These are phyloP conservation scores for Nicotiana noctiflora DNA, from an alignment of 257 asterid genomes.

Conservation along the genomic window DNA sequence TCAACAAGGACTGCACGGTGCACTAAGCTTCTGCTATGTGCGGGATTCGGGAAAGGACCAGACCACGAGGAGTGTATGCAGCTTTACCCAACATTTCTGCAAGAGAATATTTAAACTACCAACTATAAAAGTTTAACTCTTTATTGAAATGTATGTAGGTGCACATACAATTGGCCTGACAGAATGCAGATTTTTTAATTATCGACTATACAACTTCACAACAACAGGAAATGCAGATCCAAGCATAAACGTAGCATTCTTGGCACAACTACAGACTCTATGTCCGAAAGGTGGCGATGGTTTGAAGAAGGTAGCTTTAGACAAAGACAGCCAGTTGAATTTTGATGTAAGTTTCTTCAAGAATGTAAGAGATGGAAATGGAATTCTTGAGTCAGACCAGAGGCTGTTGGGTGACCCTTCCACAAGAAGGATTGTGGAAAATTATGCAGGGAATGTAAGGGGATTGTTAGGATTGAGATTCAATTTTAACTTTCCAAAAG, in stretches of 20 bases:
- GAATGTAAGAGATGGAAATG: conserved; percentile 56
- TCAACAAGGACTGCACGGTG: too few species aligned
- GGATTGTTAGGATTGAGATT: conserved; percentile 61
- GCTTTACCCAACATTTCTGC: too few species aligned
- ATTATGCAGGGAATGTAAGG: conserved; percentile 49
- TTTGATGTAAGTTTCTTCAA: conserved; percentile 64
- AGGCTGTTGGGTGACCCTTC: conserved; percentile 54
- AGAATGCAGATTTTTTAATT: conserved; percentile 40
- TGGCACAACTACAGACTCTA: conserved; percentile 31
- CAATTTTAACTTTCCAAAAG: conserved; percentile 46
- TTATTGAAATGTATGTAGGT: background rate
- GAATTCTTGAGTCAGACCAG: conserved; percentile 69
- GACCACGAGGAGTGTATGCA: too few species aligned
- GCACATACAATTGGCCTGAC: conserved; percentile 71
- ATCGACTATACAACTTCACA: conserved; percentile 67
- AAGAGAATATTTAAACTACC: too few species aligned
- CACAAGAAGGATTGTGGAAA: conserved; percentile 41
- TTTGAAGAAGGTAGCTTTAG: conserved; percentile 42
- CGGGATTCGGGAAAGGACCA: too few species aligned
- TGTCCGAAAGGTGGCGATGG: conserved; percentile 48
- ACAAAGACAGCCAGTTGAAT: conserved; percentile 38
- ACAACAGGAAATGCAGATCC: conserved; percentile 63
- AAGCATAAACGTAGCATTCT: conserved; percentile 43
- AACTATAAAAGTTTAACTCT: background rate
- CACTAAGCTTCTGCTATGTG: too few species aligned